phyloP scores from a whole-genome alignment of 2,329 filamentous ascomycete species.

The Plenodomus lindquistii region DNA sequence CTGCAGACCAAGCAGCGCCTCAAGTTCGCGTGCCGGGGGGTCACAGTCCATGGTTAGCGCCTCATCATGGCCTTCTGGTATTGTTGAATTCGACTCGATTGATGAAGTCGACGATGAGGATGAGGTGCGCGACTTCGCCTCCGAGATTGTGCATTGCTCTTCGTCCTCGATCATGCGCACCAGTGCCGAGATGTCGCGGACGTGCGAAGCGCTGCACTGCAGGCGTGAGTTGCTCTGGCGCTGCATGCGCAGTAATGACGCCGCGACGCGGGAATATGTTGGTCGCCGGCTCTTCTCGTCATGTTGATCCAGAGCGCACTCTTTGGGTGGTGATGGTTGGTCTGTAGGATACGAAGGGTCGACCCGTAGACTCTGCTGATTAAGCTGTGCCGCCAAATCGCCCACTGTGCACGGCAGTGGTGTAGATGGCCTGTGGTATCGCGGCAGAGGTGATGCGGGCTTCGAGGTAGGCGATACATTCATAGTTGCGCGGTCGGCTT shows the following conservation, averaged over 20 bases:
- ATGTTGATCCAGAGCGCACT: constrained; percentile 17
- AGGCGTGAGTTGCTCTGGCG: constrained; percentile 47
- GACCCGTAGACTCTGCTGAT: constrained; percentile 39
- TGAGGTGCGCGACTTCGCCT: constrained; percentile 14
- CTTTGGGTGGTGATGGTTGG: constrained; percentile 30
- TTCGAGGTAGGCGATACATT: constrained; percentile 41
- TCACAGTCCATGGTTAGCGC: constrained; percentile 38
- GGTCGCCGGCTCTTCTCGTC: constrained; percentile 16
- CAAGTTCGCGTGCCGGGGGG: constrained; percentile 15
- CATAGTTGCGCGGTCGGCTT: constrained; percentile 35
- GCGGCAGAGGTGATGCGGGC: constrained; percentile 7
- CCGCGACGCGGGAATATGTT: constrained; percentile 38
- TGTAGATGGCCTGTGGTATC: constrained; percentile 23
- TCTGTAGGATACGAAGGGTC: constrained; percentile 19
- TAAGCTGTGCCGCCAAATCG: constrained; percentile 40
- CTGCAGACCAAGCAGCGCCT: constrained; percentile 21
- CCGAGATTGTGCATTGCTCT: constrained; percentile 47
- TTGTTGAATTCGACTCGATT: constrained; percentile 1
- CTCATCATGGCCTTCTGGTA: constrained; percentile 33
- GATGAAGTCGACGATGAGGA: constrained; percentile 13
- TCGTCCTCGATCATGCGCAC: constrained; percentile 49
- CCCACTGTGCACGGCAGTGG: constrained; percentile 41
- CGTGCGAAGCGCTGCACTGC: constrained; percentile 46
- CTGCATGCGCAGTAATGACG: constrained; percentile 44
- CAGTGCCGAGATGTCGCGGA: constrained; percentile 47